A percentile compares a stretch with the other conserved stretches of the same genome.
Conservation (phyloP, 192 early-diverging fungal genomes). For the Pilaira anomala region DNA sequence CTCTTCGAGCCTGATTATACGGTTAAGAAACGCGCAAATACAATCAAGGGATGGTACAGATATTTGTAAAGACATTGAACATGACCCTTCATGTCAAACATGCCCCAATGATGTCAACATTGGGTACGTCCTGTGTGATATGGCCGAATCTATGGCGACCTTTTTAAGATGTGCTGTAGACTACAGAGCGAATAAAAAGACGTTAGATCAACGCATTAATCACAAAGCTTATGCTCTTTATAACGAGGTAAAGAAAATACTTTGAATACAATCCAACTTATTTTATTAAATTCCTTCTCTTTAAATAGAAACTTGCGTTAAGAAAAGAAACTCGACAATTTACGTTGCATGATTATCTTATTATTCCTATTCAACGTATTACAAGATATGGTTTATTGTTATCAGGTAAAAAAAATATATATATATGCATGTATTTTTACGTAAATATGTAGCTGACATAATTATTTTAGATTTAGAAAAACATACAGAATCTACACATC, state of each 20-base stretch:
- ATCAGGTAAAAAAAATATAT: constrained; percentile 27
- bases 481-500: constrained; percentile 21
- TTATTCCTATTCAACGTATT: constrained; percentile 76
- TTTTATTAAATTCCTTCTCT: neutral
- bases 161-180: constrained; percentile 24
- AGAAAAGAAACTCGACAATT: constrained; percentile 54
- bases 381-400: constrained; percentile 70
- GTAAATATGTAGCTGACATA: neutral
- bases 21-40: neutral
- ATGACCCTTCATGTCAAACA: neutral
- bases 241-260: constrained; percentile 6
- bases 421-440: neutral
- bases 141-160: constrained; percentile 3
- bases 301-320: constrained; percentile 24
- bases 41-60: neutral
- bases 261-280: neutral
- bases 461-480: constrained; percentile 33
- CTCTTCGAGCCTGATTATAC: constrained; percentile 11
- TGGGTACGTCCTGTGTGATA: constrained; percentile 11
- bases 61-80: neutral
- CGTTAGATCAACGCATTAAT: constrained; percentile 8
- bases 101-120: constrained; percentile 1
- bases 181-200: constrained; percentile 25
- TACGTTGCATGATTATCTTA: constrained; percentile 65
- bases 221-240: constrained; percentile 28